A percentile compares a stretch with the other conserved stretches of the same genome.
Evolutionary conservation across 768 basidiomycete genomes (phyloP).

Genomic region (Tulasnella sp.): DNA sequence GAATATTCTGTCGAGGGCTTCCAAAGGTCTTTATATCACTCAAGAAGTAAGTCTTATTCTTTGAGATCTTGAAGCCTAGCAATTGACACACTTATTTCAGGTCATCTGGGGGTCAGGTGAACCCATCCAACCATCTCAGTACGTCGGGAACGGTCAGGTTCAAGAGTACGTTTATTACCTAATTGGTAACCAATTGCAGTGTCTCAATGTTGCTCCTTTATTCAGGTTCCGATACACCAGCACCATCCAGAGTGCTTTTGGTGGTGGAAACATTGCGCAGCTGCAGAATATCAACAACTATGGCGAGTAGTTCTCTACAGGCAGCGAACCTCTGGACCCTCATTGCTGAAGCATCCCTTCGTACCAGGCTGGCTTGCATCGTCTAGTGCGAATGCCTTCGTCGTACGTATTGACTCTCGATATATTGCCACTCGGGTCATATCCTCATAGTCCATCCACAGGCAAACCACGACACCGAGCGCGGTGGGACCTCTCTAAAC

Average conservation of each 20-base stretch:
- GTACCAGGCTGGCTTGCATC: constrained; percentile 47
- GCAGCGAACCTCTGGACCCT: neutral
- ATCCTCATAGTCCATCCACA: neutral
- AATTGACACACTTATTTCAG: neutral
- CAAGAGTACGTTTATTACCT: constrained; percentile 46
- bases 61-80: constrained; percentile 38
- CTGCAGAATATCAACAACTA: constrained; percentile 33
- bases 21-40: constrained; percentile 42
- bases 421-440: neutral
- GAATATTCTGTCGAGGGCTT: constrained; percentile 42
- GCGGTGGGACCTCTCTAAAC: constrained; percentile 45
- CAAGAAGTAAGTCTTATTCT: constrained; percentile 44
- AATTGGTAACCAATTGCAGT: too few relatives aligned
- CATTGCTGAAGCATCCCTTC: too few relatives aligned
- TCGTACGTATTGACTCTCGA: constrained; percentile 22
- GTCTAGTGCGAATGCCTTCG: constrained; percentile 49
- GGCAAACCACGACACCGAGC: constrained; percentile 61
- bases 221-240: constrained; percentile 49
- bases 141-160: constrained; percentile 46
- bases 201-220: too few relatives aligned
- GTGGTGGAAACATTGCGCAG: constrained; percentile 39
- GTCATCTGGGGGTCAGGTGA: constrained; percentile 39
- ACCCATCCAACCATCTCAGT: constrained; percentile 46
- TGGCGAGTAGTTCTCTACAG: constrained; percentile 28
- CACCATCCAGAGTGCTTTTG: constrained; percentile 43